Percentiles rank a stretch among this genome's conserved stretches.
phyloP scores from a whole-genome alignment of 225 moss, liverwort and hornwort species.

The Sphagnum tenellum region DNA sequence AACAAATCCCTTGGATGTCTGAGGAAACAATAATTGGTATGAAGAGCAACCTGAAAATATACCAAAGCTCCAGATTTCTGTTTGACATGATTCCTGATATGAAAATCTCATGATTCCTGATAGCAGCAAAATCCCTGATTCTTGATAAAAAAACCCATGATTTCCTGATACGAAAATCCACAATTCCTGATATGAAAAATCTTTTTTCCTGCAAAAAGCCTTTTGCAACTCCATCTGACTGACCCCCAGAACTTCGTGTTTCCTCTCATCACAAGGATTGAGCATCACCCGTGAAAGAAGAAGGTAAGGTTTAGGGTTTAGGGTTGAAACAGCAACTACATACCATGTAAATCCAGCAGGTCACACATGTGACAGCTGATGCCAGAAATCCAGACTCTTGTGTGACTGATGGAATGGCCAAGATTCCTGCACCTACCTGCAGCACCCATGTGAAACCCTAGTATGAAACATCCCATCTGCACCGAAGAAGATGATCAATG shows the following conservation, averaged over 20 bases:
- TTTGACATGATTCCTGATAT: too few relatives aligned
- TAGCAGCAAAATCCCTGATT: too few relatives aligned
- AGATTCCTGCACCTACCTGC: slow-evolving; percentile 88
- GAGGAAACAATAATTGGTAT: background rate
- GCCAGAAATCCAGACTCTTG: slow-evolving; percentile 95
- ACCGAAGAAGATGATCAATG: too few relatives aligned
- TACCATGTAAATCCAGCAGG: slow-evolving; percentile 98
- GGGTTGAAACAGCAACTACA: background rate
- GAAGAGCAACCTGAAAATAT: too few relatives aligned
- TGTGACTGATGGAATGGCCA: slow-evolving; percentile 94
- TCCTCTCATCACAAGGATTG: background rate
- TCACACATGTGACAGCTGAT: slow-evolving; percentile 61
- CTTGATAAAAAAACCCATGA: too few relatives aligned
- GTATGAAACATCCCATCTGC: too few relatives aligned
- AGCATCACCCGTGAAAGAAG: background rate
- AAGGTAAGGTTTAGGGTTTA: background rate
- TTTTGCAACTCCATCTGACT: too few relatives aligned
- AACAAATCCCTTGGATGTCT: background rate
- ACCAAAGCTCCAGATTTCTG: too few relatives aligned
- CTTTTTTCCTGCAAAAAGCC: too few relatives aligned
- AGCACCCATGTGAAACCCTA: background rate
- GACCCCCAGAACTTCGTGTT: background rate
- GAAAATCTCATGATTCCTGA: too few relatives aligned
- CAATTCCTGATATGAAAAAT: too few relatives aligned
- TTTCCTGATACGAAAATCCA: too few relatives aligned